Conservation (phyloP, 1,139 yeast species). For the Debaryomyces udenii region DNA sequence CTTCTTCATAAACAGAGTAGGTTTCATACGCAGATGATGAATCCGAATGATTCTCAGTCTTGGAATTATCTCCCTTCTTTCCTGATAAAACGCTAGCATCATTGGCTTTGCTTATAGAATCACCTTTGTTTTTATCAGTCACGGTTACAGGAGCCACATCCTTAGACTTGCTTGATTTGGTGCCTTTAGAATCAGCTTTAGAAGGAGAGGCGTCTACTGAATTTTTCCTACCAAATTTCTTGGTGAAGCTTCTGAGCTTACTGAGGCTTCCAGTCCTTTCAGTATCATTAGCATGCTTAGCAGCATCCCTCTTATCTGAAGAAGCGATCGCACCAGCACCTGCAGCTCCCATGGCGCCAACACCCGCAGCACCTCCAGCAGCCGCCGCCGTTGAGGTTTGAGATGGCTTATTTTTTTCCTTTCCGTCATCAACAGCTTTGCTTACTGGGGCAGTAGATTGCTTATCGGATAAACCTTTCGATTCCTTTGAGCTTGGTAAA, state of each 20-base stretch:
- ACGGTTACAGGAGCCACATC: conserved; percentile 8
- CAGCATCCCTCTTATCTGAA: conserved; percentile 12
- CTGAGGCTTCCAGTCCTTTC: conserved; percentile 24
- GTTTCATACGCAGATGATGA: conserved; percentile 31
- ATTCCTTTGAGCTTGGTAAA: conserved; percentile 1
- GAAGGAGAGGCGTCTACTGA: not conserved
- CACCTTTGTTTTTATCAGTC: conserved; percentile 8
- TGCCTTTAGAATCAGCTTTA: conserved; percentile 5
- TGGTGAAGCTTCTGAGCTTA: conserved; percentile 28
- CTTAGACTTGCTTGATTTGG: not conserved
- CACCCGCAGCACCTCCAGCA: conserved; percentile 14
- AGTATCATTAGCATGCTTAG: conserved; percentile 12
- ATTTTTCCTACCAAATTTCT: conserved; percentile 19
- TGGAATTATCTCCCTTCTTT: conserved; percentile 1
- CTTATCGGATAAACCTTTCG: not conserved
- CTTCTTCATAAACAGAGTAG: conserved; percentile 54
- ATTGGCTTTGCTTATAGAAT: not conserved
- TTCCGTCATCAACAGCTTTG: conserved; percentile 9
- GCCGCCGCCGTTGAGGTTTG: conserved; percentile 9
- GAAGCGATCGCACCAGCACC: conserved; percentile 16
- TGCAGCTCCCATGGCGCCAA: conserved; percentile 15
- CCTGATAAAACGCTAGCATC: conserved; percentile 1
- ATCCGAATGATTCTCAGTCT: conserved; percentile 16
- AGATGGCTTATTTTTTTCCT: conserved; percentile 10
- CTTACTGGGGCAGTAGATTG: conserved; percentile 6